Percentiles rank a stretch among this genome's conserved stretches.
phyloP scores from a whole-genome alignment of 2,329 filamentous ascomycete species.

The Grosmannia serpens region DNA sequence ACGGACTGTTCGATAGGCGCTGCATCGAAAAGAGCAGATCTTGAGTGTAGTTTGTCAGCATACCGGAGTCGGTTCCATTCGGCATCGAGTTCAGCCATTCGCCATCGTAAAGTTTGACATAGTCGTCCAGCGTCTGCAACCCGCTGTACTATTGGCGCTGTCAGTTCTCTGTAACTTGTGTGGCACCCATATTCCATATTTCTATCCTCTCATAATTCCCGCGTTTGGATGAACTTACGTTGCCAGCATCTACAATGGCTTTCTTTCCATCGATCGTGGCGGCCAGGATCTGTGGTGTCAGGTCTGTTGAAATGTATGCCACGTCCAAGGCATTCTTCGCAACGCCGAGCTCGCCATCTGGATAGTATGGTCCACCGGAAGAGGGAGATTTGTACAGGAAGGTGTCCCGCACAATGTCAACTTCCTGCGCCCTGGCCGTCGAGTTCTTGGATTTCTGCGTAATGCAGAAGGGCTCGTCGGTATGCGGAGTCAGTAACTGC shows the following conservation, averaged over 20 bases:
- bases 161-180: too few species aligned
- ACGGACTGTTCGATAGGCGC: constrained; percentile 30
- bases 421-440: neutral
- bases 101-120: constrained; percentile 27
- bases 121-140: constrained; percentile 24
- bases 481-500: neutral
- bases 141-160: constrained; percentile 14
- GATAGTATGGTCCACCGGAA: constrained; percentile 10
- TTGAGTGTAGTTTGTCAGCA: constrained; percentile 31
- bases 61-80: constrained; percentile 22
- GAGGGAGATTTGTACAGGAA: neutral
- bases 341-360: constrained; percentile 6
- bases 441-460: neutral
- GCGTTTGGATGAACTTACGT: neutral
- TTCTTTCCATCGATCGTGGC: neutral
- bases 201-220: neutral
- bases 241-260: neutral
- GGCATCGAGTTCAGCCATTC: constrained; percentile 27
- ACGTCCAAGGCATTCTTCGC: constrained; percentile 8
- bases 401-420: neutral
- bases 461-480: neutral
- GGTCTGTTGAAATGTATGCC: neutral
- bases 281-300: neutral
- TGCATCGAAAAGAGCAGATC: constrained; percentile 37
- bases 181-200: neutral